Evolutionary conservation across 2,329 filamentous ascomycete genomes (phyloP), one percentile per base, ranked within the genome.

Genomic region (Penicillium paneum): DNA sequence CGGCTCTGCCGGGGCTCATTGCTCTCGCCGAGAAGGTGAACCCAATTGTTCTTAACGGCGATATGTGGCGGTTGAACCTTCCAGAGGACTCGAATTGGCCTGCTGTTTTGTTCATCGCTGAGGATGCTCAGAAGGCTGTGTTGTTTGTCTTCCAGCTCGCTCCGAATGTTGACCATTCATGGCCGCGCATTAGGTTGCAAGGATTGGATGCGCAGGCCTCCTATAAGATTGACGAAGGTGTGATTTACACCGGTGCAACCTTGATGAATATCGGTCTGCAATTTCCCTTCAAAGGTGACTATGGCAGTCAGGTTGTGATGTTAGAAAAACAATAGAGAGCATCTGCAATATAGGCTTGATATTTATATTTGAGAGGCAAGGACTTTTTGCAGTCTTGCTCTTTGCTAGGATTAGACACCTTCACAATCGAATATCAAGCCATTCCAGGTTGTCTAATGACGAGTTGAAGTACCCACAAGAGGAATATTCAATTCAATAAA

Each of bases 181-280:
- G 76, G 8, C 82, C 84, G 0, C 76, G 78, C 6, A 57, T 87
- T 34, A 76, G 76, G 29, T 62, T 88, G 35, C 78, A 83, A 58
- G 85, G 84, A 0, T 64, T 88, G 50, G 83, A 87, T 54, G 61
- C 79, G 0, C 55, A 64, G 6, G 82, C 83, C 0, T 76, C 67
- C 46, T 88, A 87, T 61, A 78, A 70, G 15, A 70, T 83, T 17
- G 74, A 80, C 39, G 81, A 80, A 0, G 78, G 81, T 29, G 73
- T 69, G 26, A 79, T 77, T 7, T 81, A 80, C 56, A 81, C 79
- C 0, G 85, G 84, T 0, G 77, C 78, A 10, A 86, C 82, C 8
- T 73, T 87, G 63, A 86, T 87, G 82, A 86, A 84, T 58, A 75
- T 76, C 1, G 85, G 84, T 0, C 63, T 88, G 35, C 82, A 85